These are phyloP conservation scores for Iris pallida DNA, from an alignment of 116 monocot species.

Conservation along the genomic window DNA sequence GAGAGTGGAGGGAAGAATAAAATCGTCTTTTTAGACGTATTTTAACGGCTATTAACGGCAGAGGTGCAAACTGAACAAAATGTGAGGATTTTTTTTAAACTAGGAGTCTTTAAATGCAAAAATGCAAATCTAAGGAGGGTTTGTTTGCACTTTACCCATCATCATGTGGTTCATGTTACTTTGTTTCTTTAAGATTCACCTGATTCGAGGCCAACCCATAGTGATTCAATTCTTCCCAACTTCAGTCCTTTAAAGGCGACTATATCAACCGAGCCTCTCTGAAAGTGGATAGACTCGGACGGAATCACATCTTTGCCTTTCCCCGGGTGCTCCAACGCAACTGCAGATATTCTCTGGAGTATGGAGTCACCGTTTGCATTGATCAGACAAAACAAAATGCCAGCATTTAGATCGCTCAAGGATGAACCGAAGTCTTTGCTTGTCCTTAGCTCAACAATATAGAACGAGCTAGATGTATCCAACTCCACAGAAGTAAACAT, in stretches of 20 bases:
- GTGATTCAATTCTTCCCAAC: conserved; percentile 50
- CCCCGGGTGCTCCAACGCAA: conserved; percentile 19
- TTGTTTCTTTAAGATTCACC: conserved; percentile 26
- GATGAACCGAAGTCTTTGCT: conserved; percentile 75
- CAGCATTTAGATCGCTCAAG: conserved; percentile 56
- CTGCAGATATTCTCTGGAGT: conserved; percentile 59
- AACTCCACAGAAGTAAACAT: conserved; percentile 29
- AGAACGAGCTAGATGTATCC: conserved; percentile 46
- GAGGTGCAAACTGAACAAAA: too few relatives aligned
- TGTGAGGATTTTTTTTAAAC: too few relatives aligned
- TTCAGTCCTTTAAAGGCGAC: conserved; percentile 56
- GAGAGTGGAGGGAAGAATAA: too few relatives aligned
- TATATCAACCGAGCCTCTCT: conserved; percentile 65
- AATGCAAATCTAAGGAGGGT: too few relatives aligned
- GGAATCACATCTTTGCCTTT: conserved; percentile 11
- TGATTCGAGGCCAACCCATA: conserved; percentile 94
- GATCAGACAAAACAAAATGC: conserved; percentile 64
- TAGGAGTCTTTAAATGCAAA: too few relatives aligned
- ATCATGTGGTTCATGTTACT: too few relatives aligned
- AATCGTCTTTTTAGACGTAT: too few relatives aligned
- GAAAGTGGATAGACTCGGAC: conserved; percentile 45
- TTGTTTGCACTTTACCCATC: too few relatives aligned
- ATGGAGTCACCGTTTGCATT: conserved; percentile 54
- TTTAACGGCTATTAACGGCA: too few relatives aligned
- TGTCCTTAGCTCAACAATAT: conserved; percentile 62